These are phyloP conservation scores for Calonectria crousiana DNA, from an alignment of 2,329 filamentous ascomycete genomes.

Conservation along the genomic window DNA sequence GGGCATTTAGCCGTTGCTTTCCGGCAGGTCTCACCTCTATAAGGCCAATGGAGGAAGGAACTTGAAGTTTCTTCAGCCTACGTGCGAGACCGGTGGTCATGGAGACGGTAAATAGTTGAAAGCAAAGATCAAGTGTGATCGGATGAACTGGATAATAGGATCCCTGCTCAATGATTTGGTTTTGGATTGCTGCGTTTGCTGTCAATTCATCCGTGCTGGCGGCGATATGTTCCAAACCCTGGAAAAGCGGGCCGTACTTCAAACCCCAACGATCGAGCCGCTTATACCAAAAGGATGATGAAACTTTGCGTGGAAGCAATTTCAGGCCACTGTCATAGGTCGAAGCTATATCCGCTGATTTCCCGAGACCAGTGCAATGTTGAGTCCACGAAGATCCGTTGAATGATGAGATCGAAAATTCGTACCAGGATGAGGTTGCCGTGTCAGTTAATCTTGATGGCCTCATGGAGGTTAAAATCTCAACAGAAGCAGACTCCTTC, in stretches of 20 bases:
- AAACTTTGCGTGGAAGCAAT: neutral
- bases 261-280: neutral
- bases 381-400: conserved; percentile 38
- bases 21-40: neutral
- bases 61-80: conserved; percentile 5
- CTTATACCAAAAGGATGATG: neutral
- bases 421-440: conserved; percentile 43
- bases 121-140: conserved; percentile 18
- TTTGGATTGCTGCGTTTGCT: neutral
- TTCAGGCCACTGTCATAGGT: neutral
- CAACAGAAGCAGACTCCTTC: conserved; percentile 36
- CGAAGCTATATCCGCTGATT: neutral
- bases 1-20: neutral
- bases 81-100: conserved; percentile 12
- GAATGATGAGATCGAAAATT: conserved; percentile 45
- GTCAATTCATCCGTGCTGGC: neutral
- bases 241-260: neutral
- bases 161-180: conserved; percentile 7
- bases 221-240: neutral
- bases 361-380: conserved; percentile 32
- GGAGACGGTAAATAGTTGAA: conserved; percentile 24
- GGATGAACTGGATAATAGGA: conserved; percentile 21
- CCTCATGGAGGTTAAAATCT: conserved; percentile 49
- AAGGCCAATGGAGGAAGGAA: conserved; percentile 20
- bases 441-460: conserved; percentile 38